Conservation (phyloP, 805 yeast genomes). For the Priceomyces fermenticarens region DNA sequence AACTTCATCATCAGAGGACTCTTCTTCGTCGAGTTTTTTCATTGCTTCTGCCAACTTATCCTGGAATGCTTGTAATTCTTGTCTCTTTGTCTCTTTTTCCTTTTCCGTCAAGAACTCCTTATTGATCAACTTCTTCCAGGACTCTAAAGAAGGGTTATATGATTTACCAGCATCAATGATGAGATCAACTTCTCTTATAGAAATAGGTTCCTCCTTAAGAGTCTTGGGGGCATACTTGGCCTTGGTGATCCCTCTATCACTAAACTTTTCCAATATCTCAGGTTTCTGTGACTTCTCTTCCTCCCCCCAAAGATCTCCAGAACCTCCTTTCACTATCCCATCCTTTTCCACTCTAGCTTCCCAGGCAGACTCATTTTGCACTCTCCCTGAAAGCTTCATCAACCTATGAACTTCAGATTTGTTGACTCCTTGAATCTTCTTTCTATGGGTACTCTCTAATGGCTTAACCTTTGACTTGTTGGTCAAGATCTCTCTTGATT, state of each 20-base stretch:
- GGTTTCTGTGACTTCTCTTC: conserved; percentile 16
- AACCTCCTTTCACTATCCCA: conserved; percentile 50
- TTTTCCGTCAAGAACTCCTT: conserved; percentile 66
- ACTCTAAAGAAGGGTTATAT: conserved; percentile 81
- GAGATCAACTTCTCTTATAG: conserved; percentile 41
- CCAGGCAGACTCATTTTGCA: conserved; percentile 49
- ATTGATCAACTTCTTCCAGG: conserved; percentile 74
- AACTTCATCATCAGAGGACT: conserved; percentile 40
- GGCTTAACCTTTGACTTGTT: conserved; percentile 78
- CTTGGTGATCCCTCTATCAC: conserved; percentile 30
- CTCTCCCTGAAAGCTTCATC: conserved; percentile 75
- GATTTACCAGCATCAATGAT: conserved; percentile 86
- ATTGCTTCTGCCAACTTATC: conserved; percentile 64
- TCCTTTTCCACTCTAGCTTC: conserved; percentile 58
- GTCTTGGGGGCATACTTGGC: conserved; percentile 58
- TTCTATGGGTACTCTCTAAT: conserved; percentile 39
- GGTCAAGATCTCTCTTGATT: conserved; percentile 64
- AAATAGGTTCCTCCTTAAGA: conserved; percentile 48
- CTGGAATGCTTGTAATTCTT: conserved; percentile 59
- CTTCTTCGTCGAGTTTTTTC: conserved; percentile 57
- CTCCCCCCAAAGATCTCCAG: conserved; percentile 71
- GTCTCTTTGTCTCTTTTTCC: conserved; percentile 61
- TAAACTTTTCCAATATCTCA: conserved; percentile 12
- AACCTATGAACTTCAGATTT: conserved; percentile 61
- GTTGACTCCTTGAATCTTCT: conserved; percentile 57